Evolutionary conservation across 768 basidiomycete species (phyloP), one percentile per base, ranked within the genome.

Genomic region (Boletus huronensis): DNA sequence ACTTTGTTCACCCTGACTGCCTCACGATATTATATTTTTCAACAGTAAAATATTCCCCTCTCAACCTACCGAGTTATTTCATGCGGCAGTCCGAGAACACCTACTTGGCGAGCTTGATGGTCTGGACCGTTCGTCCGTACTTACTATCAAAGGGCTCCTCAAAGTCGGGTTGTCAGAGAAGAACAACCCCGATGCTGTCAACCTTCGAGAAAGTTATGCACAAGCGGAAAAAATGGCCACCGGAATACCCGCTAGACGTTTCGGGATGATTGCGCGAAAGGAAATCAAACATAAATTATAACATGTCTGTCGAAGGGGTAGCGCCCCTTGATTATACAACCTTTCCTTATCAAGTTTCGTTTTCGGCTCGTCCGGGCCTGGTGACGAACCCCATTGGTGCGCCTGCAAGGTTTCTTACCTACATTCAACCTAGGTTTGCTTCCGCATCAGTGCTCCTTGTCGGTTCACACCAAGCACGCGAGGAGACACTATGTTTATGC

Each of bases 231-330:
- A 80, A 47, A 80, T 88, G 63, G 79, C 77, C 5, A 85, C 79
- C 51, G 86, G 85, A 1, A 69, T 82, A 38, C 87, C 87, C 10
- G 35, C 54, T 1, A 66, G 68, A 56, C 79, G 79, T 43, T 90
- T 88, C 58, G 69, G 59, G 23, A 78, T 75, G 65, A 78, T 88
- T 52, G 79, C 83, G 19, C 76, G 64, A 45, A 86, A 81, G 63
- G 83, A 88, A 68, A 80, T 87, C 58, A 83, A 72, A 58, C 85
- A 87, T 63, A 87, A 85, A 60, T 66, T 87, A 35, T 87, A 64
- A 52, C 42, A 29, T 41, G 34, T 47, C 31, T 39, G 28, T 52
- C 23, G 11, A 32, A 34, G 9, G 26, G 13, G 42, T 43, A 43
- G 47, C 29, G 3, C 42, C 19, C 38, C 29, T 28, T 46, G 25